A percentile compares a stretch with the other conserved stretches of the same genome.
Conservation (phyloP, 2,329 filamentous ascomycete genomes). For the Iodosphaeria phyllophila region DNA sequence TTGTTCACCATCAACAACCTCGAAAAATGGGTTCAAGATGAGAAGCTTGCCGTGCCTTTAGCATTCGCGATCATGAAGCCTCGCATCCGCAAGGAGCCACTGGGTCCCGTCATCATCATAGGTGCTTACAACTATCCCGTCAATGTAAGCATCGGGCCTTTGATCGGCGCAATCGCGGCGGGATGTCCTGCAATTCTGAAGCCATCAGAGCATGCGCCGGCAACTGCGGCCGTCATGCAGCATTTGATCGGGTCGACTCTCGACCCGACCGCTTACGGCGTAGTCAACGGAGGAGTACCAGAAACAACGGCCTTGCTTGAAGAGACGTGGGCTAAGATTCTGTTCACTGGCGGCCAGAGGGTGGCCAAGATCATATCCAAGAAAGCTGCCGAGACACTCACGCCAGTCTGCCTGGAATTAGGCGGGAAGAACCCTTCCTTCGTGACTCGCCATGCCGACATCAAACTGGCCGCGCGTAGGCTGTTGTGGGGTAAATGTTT, state of each 20-base stretch:
- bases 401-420: slow-evolving; percentile 75
- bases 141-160: slow-evolving; percentile 57
- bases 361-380: slow-evolving; percentile 79
- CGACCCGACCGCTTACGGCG: slow-evolving; percentile 56
- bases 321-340: slow-evolving; percentile 94
- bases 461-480: slow-evolving; percentile 62
- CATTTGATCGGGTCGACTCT: slow-evolving; percentile 60
- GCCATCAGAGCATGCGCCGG: slow-evolving; percentile 67
- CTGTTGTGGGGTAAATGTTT: slow-evolving; percentile 77
- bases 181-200: slow-evolving; percentile 85
- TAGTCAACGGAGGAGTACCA: slow-evolving; percentile 63
- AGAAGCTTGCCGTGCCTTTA: slow-evolving; percentile 50
- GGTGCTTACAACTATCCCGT: slow-evolving; percentile 91
- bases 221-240: slow-evolving; percentile 60
- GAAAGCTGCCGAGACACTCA: slow-evolving; percentile 77
- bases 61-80: slow-evolving; percentile 52
- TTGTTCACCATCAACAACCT: slow-evolving; percentile 62
- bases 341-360: slow-evolving; percentile 68
- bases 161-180: slow-evolving; percentile 79
- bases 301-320: slow-evolving; percentile 71
- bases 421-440: slow-evolving; percentile 88
- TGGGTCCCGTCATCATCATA: slow-evolving; percentile 71
- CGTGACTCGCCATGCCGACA: slow-evolving; percentile 65
- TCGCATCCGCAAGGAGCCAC: slow-evolving; percentile 68
- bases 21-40: slow-evolving; percentile 67